phyloP scores from a whole-genome alignment of 2,329 filamentous ascomycete species.

The Ophiostoma novo-ulmi region DNA sequence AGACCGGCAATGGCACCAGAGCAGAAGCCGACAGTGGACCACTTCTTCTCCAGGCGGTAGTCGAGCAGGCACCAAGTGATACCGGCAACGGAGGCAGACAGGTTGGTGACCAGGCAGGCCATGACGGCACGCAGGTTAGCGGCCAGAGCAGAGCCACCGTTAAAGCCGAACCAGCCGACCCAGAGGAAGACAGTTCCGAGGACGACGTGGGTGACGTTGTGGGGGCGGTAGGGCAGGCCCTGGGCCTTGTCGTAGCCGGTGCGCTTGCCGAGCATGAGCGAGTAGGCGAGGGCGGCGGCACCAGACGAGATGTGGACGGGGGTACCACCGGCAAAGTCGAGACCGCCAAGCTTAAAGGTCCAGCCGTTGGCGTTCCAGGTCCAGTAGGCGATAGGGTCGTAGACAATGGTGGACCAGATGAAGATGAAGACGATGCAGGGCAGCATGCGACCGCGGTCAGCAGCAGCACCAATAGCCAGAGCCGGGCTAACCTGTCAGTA shows the following conservation, averaged over 20 bases:
- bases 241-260: conserved; percentile 72
- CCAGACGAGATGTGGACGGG: conserved; percentile 86
- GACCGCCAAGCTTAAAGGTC: conserved; percentile 71
- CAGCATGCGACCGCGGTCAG: conserved; percentile 81
- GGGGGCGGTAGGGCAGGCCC: conserved; percentile 84
- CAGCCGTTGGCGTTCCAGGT: conserved; percentile 84
- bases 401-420: conserved; percentile 82
- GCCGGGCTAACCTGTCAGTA: conserved; percentile 20
- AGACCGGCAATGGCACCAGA: conserved; percentile 83
- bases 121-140: conserved; percentile 82
- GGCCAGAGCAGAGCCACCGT: conserved; percentile 73
- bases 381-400: conserved; percentile 92
- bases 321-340: conserved; percentile 86
- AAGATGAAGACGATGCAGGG: conserved; percentile 91
- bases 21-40: conserved; percentile 90
- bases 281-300: conserved; percentile 78
- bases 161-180: conserved; percentile 96
- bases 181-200: conserved; percentile 90
- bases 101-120: conserved; percentile 79
- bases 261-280: conserved; percentile 83
- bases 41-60: conserved; percentile 83
- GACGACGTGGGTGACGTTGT: conserved; percentile 89
- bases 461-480: conserved; percentile 52
- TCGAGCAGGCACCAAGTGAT: conserved; percentile 88
- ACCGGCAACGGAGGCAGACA: conserved; percentile 77